Evolutionary conservation across 768 basidiomycete species (phyloP).

Genomic region (Boletus subcaerulescens): DNA sequence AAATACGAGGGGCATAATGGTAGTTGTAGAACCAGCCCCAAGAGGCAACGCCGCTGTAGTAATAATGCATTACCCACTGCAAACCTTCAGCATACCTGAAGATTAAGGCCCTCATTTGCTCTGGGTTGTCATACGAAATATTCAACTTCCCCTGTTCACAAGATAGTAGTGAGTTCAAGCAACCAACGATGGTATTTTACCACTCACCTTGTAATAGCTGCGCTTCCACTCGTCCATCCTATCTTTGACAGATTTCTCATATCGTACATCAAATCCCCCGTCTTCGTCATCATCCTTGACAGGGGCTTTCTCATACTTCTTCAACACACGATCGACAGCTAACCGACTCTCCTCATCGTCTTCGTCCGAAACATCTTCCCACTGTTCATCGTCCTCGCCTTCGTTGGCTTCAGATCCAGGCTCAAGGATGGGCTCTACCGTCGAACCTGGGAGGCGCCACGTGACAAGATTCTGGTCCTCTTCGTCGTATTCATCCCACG

Average conservation of each 20-base stretch:
- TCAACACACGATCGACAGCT: constrained; percentile 79
- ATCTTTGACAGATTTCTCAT: constrained; percentile 68
- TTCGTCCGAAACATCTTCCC: constrained; percentile 44
- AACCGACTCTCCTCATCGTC: constrained; percentile 68
- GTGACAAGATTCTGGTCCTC: constrained; percentile 76
- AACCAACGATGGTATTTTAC: constrained; percentile 10
- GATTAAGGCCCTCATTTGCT: constrained; percentile 65
- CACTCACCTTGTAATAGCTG: constrained; percentile 85
- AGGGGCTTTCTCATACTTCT: constrained; percentile 85
- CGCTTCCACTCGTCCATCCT: constrained; percentile 95
- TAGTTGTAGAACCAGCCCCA: constrained; percentile 99
- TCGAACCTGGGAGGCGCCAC: constrained; percentile 53
- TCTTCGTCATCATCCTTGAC: constrained; percentile 68
- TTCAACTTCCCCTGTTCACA: constrained; percentile 74
- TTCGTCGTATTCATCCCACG: constrained; percentile 95
- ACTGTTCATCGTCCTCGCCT: constrained; percentile 51
- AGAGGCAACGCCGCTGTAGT: constrained; percentile 94
- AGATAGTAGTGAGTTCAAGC: constrained; percentile 11
- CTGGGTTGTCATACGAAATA: constrained; percentile 68
- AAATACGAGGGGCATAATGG: constrained; percentile 95
- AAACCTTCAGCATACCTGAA: constrained; percentile 89
- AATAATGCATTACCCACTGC: constrained; percentile 99
- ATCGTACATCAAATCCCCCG: constrained; percentile 73
- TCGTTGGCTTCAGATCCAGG: constrained; percentile 36
- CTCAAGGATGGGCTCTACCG: constrained; percentile 34